Percentiles rank a stretch among this genome's conserved stretches.
Conservation (phyloP, 192 early-diverging fungal genomes). For the Mortierella claussenii region DNA sequence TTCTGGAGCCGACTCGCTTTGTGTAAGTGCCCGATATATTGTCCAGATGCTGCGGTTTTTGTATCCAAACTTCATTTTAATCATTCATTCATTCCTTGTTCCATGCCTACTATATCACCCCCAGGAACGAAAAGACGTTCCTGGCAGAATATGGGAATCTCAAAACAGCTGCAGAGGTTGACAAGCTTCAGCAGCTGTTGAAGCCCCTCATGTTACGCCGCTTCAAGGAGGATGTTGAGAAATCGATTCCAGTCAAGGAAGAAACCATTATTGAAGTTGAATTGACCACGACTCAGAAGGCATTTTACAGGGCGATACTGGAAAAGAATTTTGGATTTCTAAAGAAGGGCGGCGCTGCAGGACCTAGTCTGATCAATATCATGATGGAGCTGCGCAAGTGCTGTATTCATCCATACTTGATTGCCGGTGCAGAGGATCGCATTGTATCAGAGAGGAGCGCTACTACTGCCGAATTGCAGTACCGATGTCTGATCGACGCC, state of each 20-base stretch:
- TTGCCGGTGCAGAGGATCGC: constrained; percentile 81
- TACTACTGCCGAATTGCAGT: constrained; percentile 66
- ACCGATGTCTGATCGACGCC: constrained; percentile 76
- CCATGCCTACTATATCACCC: neutral
- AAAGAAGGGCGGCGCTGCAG: constrained; percentile 75
- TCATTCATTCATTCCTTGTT: constrained; percentile 1
- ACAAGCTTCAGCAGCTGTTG: constrained; percentile 76
- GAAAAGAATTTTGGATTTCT: constrained; percentile 85
- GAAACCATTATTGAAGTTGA: constrained; percentile 92
- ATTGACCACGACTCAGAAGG: constrained; percentile 85
- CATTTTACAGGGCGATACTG: constrained; percentile 86
- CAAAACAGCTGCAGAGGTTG: constrained; percentile 78
- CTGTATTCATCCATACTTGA: constrained; percentile 88
- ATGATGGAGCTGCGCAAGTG: constrained; percentile 94
- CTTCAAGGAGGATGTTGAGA: constrained; percentile 92
- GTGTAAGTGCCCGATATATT: too few relatives aligned
- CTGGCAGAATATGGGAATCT: constrained; percentile 75
- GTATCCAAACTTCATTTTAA: neutral
- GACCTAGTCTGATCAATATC: constrained; percentile 83
- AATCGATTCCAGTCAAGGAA: constrained; percentile 88
- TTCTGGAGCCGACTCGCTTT: constrained; percentile 82
- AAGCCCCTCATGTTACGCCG: constrained; percentile 89
- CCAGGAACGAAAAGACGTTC: constrained; percentile 73
- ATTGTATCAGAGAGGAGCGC: constrained; percentile 75
- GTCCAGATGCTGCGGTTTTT: too few relatives aligned